A percentile compares a stretch with the other conserved stretches of the same genome.
phyloP scores from a whole-genome alignment of 1,284 basidiomycete genomes.

The Leccinum pachyderme region DNA sequence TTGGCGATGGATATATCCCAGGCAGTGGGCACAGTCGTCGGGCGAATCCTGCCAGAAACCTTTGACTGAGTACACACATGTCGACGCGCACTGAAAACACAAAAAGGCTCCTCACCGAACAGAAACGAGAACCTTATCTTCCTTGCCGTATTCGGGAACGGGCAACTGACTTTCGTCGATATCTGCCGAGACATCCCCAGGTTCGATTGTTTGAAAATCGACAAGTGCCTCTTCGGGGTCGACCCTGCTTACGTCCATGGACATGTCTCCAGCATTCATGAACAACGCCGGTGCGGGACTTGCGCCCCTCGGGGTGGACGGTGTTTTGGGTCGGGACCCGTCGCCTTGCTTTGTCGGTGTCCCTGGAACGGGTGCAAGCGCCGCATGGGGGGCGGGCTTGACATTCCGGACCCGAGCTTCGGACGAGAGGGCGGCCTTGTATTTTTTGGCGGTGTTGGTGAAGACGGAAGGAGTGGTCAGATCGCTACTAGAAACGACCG shows the following conservation, averaged over 20 bases:
- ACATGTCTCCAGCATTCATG: slow-evolving; percentile 52
- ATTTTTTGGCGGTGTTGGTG: slow-evolving; percentile 56
- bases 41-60: slow-evolving; percentile 57
- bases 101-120: slow-evolving; percentile 53
- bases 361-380: slow-evolving; percentile 47
- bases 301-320: slow-evolving; percentile 45
- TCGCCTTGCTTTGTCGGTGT: slow-evolving; percentile 47
- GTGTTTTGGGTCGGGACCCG: slow-evolving; percentile 52
- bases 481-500: slow-evolving; percentile 29
- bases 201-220: slow-evolving; percentile 68
- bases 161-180: slow-evolving; percentile 54
- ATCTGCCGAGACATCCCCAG: slow-evolving; percentile 62
- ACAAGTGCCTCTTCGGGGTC: slow-evolving; percentile 75
- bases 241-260: slow-evolving; percentile 69
- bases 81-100: slow-evolving; percentile 11
- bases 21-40: slow-evolving; percentile 53
- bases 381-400: slow-evolving; percentile 36
- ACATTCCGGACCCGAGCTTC: slow-evolving; percentile 51
- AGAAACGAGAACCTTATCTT: slow-evolving; percentile 88
- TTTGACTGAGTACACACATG: neutral
- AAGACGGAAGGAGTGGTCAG: slow-evolving; percentile 43
- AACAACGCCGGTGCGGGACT: slow-evolving; percentile 48
- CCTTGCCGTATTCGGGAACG: slow-evolving; percentile 50
- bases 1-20: slow-evolving; percentile 50
- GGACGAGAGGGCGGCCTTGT: slow-evolving; percentile 60